phyloP scores from a whole-genome alignment of 805 yeast species.

The Candida nitratophila region DNA sequence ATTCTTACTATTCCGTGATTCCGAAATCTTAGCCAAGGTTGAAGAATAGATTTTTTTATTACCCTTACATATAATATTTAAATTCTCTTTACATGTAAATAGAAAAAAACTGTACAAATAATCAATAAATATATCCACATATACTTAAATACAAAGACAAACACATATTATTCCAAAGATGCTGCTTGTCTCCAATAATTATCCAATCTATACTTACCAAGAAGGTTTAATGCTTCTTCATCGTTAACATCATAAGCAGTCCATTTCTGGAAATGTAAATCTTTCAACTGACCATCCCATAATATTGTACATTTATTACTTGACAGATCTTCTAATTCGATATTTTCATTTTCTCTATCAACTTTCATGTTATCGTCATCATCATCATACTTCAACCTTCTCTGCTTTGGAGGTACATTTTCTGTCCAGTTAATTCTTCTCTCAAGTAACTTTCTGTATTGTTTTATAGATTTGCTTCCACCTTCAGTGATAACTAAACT shows the following conservation, averaged over 20 bases:
- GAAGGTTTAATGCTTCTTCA: constrained; percentile 42
- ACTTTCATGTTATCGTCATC: constrained; percentile 10
- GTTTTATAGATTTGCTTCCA: constrained; percentile 50
- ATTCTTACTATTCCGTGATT: constrained; percentile 67
- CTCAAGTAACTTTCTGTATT: constrained; percentile 54
- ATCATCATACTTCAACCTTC: background rate
- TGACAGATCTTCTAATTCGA: constrained; percentile 28
- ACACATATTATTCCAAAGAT: background rate
- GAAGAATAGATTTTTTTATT: constrained; percentile 37
- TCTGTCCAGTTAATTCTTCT: constrained; percentile 68
- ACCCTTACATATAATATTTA: no score
- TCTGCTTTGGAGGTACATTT: constrained; percentile 29
- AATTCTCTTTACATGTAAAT: background rate
- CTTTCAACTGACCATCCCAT: constrained; percentile 67
- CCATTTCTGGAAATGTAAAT: constrained; percentile 60
- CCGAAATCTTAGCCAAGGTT: constrained; percentile 92
- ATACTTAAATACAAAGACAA: background rate
- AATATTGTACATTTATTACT: constrained; percentile 40
- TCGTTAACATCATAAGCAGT: constrained; percentile 46
- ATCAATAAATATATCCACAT: background rate
- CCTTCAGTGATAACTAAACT: constrained; percentile 73
- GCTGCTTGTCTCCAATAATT: constrained; percentile 49
- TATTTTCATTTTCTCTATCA: constrained; percentile 5
- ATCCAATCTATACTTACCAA: constrained; percentile 46
- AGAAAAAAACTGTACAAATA: background rate